Evolutionary conservation across 768 basidiomycete genomes (phyloP).

Genomic region (Nidularia pulvinata): DNA sequence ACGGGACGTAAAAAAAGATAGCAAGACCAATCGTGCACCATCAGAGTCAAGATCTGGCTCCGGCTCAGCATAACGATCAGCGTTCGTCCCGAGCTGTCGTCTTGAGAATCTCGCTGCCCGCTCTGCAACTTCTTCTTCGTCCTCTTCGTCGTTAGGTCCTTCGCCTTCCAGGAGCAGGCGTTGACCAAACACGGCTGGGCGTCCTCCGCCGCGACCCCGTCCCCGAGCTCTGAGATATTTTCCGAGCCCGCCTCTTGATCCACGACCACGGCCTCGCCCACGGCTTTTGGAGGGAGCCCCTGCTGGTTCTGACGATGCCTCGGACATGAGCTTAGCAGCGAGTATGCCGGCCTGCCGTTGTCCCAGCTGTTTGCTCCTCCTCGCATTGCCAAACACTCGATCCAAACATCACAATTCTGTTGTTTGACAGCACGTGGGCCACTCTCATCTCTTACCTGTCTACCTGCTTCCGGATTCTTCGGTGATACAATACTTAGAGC

Average conservation of each 20-base stretch:
- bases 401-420: too few species aligned
- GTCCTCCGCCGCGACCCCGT: slow-evolving; percentile 54
- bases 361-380: too few species aligned
- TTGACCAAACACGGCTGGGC: slow-evolving; percentile 65
- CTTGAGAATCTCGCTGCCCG: slow-evolving; percentile 48
- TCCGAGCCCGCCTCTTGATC: slow-evolving; percentile 65
- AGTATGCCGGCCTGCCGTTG: background rate
- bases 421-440: too few species aligned
- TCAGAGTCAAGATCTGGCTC: slow-evolving; percentile 72
- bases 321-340: background rate
- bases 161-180: slow-evolving; percentile 67
- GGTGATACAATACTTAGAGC: too few species aligned
- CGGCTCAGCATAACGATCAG: slow-evolving; percentile 72
- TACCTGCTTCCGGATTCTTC: too few species aligned
- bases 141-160: slow-evolving; percentile 34
- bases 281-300: slow-evolving; percentile 18
- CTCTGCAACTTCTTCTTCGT: slow-evolving; percentile 51
- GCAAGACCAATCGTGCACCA: slow-evolving; percentile 37
- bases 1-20: background rate
- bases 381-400: too few species aligned
- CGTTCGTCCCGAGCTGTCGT: slow-evolving; percentile 67
- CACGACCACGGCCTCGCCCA: slow-evolving; percentile 47
- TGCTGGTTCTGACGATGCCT: background rate
- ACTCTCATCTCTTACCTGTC: too few species aligned
- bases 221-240: slow-evolving; percentile 78